Percentiles rank a stretch among this genome's conserved stretches.
These are phyloP conservation scores for Termitomyces sp. DNA, from an alignment of 768 basidiomycete genomes.

Conservation along the genomic window DNA sequence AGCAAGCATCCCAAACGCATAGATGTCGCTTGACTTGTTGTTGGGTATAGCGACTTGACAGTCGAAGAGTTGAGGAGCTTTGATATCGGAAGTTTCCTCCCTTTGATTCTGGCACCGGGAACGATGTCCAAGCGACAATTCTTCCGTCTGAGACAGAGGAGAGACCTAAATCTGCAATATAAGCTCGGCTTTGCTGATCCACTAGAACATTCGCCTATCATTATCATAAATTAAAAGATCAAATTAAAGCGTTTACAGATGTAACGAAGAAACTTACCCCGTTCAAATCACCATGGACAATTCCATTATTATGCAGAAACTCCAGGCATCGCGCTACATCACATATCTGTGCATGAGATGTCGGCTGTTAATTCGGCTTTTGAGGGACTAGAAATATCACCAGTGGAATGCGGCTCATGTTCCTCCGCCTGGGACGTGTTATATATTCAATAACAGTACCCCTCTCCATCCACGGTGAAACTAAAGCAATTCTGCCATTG, in stretches of 20 bases:
- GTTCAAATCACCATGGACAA: constrained; percentile 41
- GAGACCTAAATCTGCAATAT: constrained; percentile 5
- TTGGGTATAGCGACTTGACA: background rate
- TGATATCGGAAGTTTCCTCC: constrained; percentile 12
- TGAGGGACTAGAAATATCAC: background rate
- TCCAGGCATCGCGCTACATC: constrained; percentile 25
- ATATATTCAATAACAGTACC: background rate
- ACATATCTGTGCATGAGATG: constrained; percentile 12
- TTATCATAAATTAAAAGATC: background rate
- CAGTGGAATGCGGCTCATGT: background rate
- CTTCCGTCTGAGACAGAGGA: constrained; percentile 10
- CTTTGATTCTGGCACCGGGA: background rate
- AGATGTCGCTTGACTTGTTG: background rate
- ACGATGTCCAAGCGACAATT: constrained; percentile 7
- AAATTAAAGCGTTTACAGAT: background rate
- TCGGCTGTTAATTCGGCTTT: background rate
- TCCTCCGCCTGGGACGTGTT: background rate
- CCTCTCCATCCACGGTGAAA: background rate
- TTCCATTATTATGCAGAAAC: constrained; percentile 26
- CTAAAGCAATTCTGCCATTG: background rate
- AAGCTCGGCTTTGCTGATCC: constrained; percentile 10
- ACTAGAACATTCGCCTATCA: constrained; percentile 19
- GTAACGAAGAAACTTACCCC: constrained; percentile 20
- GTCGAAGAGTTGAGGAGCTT: constrained; percentile 16
- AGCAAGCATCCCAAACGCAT: background rate